These are phyloP conservation scores for Bryum argenteum DNA, from an alignment of 225 moss, liverwort and hornwort species.

Conservation along the genomic window DNA sequence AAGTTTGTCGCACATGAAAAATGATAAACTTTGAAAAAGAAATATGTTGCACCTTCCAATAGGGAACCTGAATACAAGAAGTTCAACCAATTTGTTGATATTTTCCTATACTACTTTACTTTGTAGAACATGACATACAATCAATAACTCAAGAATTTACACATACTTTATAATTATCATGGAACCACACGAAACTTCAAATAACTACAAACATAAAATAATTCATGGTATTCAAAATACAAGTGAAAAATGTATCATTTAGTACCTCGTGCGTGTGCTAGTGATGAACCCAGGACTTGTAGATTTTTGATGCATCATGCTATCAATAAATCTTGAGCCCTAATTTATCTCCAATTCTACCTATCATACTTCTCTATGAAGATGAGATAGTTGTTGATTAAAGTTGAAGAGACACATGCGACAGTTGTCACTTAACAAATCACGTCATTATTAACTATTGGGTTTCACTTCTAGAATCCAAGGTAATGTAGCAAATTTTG, in stretches of 20 bases:
- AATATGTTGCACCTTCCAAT: too few species aligned
- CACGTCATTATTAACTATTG: too few species aligned
- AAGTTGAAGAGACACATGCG: not conserved
- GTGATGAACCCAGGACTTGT: constrained; percentile 37
- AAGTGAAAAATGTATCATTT: not conserved
- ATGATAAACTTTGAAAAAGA: not conserved
- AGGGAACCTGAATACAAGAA: too few species aligned
- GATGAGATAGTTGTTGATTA: not conserved
- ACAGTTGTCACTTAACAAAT: not conserved
- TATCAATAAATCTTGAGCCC: not conserved
- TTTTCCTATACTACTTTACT: too few species aligned
- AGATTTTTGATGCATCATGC: constrained; percentile 32
- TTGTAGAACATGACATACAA: too few species aligned
- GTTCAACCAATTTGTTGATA: too few species aligned
- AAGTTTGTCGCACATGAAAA: not conserved
- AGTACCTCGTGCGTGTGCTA: constrained; percentile 32
- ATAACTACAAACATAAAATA: not conserved
- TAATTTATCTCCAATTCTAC: not conserved
- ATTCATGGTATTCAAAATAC: not conserved
- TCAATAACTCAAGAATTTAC: too few species aligned
- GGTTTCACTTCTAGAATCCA: too few species aligned
- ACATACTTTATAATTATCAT: not conserved
- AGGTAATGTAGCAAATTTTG: too few species aligned
- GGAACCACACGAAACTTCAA: not conserved
- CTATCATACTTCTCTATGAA: not conserved